Base-by-base conservation (phyloP, 1,139 yeast genomes). In the Protomyces lactucae-debilis region DNA sequence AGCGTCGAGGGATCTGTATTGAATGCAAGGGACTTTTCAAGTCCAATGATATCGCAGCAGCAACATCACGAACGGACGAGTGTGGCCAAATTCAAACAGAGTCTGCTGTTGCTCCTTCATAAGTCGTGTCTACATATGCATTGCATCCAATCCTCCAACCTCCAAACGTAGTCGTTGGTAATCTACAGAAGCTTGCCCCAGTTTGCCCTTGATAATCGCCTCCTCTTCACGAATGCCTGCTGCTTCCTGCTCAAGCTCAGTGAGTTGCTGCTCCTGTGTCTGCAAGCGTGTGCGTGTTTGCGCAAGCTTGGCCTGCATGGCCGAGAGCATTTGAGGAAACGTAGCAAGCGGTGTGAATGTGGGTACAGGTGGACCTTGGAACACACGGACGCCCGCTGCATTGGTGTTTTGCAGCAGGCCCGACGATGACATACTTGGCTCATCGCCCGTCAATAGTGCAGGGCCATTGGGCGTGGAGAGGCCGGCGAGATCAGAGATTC, bases 1-100 rank as follows among this genome's bases (percentile, higher is more conserved):
- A 57, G 45, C 3, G 61, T 68, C 43, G 67, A 68, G 55, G 68
- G 70, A 32, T 39, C 66, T 10, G 66, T 67, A 28, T 25, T 68
- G 64, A 61, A 65, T 3, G 55, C 68, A 48, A 54, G 61, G 25
- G 39, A 48, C n/a, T 60, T 54, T n/a, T 18, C 60, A 5, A 43
- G 48, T 21, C 21, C 28, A 2, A 21, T 43, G 48, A n/a, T 3
- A 21, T 21, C 16, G 28, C 48, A 43, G 48, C 43, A 37, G 43
- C 48, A 43, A 18, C 5, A 10, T 9, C 3, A 12, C 23, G 3
- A 6, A 21, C 0, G 6, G 25, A 14, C 23, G 3, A 12, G 2
- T 6, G 23, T 43, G 3, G n/a, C 48, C 14, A 9, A 43, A 21
- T 4, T 12, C 3, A 5, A 5, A 10, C 48, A 43, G 48, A 43